phyloP scores from a whole-genome alignment of 495 filamentous ascomycete species.

The Aspergillus ostianus region DNA sequence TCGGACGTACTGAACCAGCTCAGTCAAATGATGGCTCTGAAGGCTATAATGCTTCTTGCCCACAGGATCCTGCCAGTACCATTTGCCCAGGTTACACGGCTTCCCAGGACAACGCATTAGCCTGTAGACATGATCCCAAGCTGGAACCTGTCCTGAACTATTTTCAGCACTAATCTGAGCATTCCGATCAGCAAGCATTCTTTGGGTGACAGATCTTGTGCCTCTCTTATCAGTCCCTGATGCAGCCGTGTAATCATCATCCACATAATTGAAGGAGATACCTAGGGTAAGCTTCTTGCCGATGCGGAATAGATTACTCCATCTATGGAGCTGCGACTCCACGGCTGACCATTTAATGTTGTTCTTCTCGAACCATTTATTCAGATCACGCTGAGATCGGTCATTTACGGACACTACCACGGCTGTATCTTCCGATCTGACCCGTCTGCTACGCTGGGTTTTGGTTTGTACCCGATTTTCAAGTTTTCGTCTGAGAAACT shows the following conservation, averaged over 20 bases:
- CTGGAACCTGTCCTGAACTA: not conserved
- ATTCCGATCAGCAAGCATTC: constrained; percentile 6
- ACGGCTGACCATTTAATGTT: no score
- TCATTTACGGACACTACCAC: no score
- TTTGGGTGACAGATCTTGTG: not conserved
- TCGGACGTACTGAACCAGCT: constrained; percentile 24
- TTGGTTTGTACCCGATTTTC: not conserved
- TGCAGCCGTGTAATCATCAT: not conserved
- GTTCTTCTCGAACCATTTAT: no score
- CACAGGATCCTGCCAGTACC: constrained; percentile 31
- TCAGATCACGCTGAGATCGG: no score
- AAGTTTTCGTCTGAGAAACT: no score
- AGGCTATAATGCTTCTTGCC: constrained; percentile 35
- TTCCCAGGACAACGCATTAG: constrained; percentile 24
- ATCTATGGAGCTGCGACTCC: no score
- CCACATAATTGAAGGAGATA: constrained; percentile 10
- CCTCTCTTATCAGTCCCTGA: constrained; percentile 7
- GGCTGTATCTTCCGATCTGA: no score
- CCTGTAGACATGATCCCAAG: constrained; percentile 31
- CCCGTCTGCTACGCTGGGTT: not conserved
- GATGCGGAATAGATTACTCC: constrained; percentile 1
- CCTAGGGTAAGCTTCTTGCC: constrained; percentile 8
- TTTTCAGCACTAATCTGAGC: constrained; percentile 7
- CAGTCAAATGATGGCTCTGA: constrained; percentile 22
- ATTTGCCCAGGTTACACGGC: constrained; percentile 21